phyloP scores from a whole-genome alignment of 768 basidiomycete genomes.

The Jaapia argillacea region DNA sequence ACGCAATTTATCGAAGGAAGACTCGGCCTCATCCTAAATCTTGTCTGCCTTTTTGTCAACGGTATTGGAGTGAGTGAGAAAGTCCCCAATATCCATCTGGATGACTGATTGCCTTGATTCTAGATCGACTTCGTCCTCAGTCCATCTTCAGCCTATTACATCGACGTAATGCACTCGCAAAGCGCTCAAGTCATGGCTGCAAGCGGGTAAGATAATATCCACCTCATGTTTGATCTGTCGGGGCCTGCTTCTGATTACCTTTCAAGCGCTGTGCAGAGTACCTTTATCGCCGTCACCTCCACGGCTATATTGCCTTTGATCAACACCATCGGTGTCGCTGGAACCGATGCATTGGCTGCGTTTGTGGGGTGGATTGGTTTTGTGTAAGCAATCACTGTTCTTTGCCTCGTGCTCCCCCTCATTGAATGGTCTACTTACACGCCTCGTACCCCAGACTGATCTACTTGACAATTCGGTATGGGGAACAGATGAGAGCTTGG shows the following conservation, averaged over 20 bases:
- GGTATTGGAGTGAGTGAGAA: conserved; percentile 41
- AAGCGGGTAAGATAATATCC: conserved; percentile 32
- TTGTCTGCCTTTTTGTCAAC: conserved; percentile 51
- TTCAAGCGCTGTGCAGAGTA: conserved; percentile 35
- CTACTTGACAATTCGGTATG: conserved; percentile 43
- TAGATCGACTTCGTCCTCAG: conserved; percentile 49
- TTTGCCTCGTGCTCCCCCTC: not conserved
- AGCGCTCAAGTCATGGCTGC: conserved; percentile 61
- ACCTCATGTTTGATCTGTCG: not conserved
- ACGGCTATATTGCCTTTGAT: conserved; percentile 44
- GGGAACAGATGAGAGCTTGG: conserved; percentile 45
- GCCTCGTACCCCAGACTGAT: conserved; percentile 32
- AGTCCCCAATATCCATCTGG: not conserved
- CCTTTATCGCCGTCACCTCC: conserved; percentile 32
- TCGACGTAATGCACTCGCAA: conserved; percentile 48
- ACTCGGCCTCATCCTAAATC: conserved; percentile 37
- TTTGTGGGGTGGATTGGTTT: conserved; percentile 39
- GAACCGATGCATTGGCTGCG: conserved; percentile 38
- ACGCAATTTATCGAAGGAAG: conserved; percentile 39
- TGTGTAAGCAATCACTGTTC: conserved; percentile 28
- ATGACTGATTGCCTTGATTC: not conserved
- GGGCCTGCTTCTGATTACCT: not conserved
- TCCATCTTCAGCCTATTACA: conserved; percentile 44
- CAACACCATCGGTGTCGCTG: conserved; percentile 37
- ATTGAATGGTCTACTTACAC: conserved; percentile 14